Base-by-base conservation (phyloP, 164 flowering plant species). In the Annona cherimola region DNA sequence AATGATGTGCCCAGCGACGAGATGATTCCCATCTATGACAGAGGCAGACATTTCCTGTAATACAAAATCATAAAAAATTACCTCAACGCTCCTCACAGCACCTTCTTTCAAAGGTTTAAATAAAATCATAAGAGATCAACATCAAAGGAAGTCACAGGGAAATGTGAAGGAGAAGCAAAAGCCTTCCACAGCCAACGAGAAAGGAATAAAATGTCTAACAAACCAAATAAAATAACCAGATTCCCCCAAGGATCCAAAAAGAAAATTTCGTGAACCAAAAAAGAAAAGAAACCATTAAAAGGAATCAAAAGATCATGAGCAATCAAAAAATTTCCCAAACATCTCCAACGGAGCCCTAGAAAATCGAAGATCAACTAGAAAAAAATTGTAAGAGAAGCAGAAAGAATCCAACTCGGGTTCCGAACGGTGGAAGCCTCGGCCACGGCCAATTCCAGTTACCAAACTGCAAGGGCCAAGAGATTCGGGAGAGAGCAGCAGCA, bases 1-100 rank as follows among this genome's bases (percentile, higher is more conserved):
- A 71, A 93, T 93, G 45, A 93, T 89, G 79, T 93, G 98, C 57
- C 98, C 97, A 59, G 94, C 86, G 40, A 87, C 92, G 12, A 84
- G 84, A 79, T 87, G 95, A 79, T 86, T 89, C 65, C 95, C 90
- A 78, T 90, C 88, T 11, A 86, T 81, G 39, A 86, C 87, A 63
- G 91, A 63, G 45, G 92, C 77, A 14, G 92, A 66, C 82, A 89
- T 86, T 77, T 89, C 98, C 97, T 93, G 86, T 72, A 79, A 43
- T 11, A 73, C 40, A 8, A 20, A 35, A 9, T 4, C 26, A 45
- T 63, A 20, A 26, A 20, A 44, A 11, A 26, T 44, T 40, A n/a
- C 45, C 20, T 44, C 43, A 62, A 61, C 35, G 45, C 62, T 26
- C 7, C 46, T 61, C 45, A 4, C 20, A 20, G 39, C 66, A 67